phyloP scores from a whole-genome alignment of 1,139 yeast species.

The Scheffersomyces cryptocercus region DNA sequence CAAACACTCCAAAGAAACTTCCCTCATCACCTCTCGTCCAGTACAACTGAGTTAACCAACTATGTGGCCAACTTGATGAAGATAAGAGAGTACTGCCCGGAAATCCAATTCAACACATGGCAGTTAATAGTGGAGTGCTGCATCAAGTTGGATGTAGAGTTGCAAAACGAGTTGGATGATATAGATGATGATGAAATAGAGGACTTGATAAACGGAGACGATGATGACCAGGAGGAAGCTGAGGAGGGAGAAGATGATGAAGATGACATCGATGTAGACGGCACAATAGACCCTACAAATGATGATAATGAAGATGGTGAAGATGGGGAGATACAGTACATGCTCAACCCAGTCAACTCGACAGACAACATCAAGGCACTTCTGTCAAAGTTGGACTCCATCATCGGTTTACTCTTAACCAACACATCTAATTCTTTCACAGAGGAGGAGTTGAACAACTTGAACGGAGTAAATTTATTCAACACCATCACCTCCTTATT shows the following conservation, averaged over 20 bases:
- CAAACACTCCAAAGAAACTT: constrained; percentile 57
- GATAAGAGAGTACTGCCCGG: constrained; percentile 69
- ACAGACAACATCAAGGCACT: constrained; percentile 56
- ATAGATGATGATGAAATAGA: constrained; percentile 75
- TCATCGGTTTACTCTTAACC: constrained; percentile 56
- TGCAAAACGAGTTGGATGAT: constrained; percentile 85
- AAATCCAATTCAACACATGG: constrained; percentile 75
- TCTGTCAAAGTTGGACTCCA: constrained; percentile 68
- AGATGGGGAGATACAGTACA: constrained; percentile 44
- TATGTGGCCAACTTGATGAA: constrained; percentile 66
- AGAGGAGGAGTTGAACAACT: constrained; percentile 52
- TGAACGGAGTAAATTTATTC: constrained; percentile 73
- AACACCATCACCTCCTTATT: constrained; percentile 76
- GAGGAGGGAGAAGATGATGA: constrained; percentile 27
- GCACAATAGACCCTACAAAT: constrained; percentile 10
- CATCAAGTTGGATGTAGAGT: constrained; percentile 89
- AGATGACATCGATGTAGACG: constrained; percentile 18
- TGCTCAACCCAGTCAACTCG: constrained; percentile 43
- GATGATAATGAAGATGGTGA: constrained; percentile 20
- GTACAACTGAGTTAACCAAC: constrained; percentile 53
- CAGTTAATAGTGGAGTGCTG: constrained; percentile 74
- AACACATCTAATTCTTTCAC: constrained; percentile 54
- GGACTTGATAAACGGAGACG: constrained; percentile 57
- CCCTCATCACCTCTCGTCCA: constrained; percentile 75
- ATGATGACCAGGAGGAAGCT: constrained; percentile 36